Evolutionary conservation across 2,329 filamentous ascomycete genomes (phyloP).

Genomic region (Coniochaeta hoffmannii): DNA sequence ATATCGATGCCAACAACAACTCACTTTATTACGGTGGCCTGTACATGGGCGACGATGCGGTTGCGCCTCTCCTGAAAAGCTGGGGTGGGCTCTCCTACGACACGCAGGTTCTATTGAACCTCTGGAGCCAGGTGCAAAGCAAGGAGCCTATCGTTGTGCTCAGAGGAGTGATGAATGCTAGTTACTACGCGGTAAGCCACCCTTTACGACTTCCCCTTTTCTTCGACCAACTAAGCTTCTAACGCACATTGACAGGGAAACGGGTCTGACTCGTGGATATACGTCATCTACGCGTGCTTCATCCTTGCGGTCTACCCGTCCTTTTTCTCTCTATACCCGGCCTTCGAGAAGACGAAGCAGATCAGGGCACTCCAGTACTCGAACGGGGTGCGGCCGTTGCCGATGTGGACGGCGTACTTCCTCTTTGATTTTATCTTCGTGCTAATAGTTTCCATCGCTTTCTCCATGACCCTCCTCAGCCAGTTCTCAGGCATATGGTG

Average conservation of each 20-base stretch:
- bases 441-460: constrained; percentile 27
- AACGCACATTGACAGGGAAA: background rate
- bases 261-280: background rate
- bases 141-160: background rate
- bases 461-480: constrained; percentile 48
- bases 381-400: constrained; percentile 56
- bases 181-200: background rate
- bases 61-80: constrained; percentile 6
- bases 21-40: constrained; percentile 3
- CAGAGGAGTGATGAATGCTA: background rate
- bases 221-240: background rate
- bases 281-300: constrained; percentile 10
- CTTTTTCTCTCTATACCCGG: constrained; percentile 60
- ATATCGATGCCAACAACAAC: constrained; percentile 30
- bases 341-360: constrained; percentile 51
- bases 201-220: background rate
- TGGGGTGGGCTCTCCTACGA: background rate
- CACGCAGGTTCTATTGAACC: constrained; percentile 6
- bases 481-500: constrained; percentile 44
- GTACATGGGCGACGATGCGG: constrained; percentile 8
- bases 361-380: constrained; percentile 61
- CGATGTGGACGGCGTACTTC: constrained; percentile 58
- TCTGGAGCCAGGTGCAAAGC: constrained; percentile 8
- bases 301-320: constrained; percentile 53
- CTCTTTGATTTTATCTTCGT: constrained; percentile 57